phyloP scores from a whole-genome alignment of 306 rosid species.

The Castanea sativa region DNA sequence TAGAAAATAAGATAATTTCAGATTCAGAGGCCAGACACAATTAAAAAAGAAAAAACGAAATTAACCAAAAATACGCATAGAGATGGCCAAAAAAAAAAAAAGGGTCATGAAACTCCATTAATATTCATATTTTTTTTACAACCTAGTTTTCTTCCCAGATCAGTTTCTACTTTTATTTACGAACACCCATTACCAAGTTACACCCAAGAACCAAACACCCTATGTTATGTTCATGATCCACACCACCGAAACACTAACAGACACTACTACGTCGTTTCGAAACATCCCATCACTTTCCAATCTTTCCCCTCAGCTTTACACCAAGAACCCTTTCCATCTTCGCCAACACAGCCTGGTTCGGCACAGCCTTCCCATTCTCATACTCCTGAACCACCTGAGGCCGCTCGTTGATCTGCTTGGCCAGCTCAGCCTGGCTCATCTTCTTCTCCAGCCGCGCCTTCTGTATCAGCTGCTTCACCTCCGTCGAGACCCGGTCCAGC shows the following conservation, averaged over 20 bases:
- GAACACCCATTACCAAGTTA: not conserved
- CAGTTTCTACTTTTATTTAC: not conserved
- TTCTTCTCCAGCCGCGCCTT: slow-evolving; percentile 79
- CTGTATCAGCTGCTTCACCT: slow-evolving; percentile 63
- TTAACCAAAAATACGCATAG: no score
- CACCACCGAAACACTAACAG: not conserved
- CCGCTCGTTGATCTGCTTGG: slow-evolving; percentile 74
- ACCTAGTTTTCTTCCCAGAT: not conserved
- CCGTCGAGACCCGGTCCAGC: slow-evolving; percentile 53
- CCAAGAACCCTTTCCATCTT: slow-evolving; percentile 75
- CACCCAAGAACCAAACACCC: not conserved
- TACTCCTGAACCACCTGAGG: slow-evolving; percentile 84
- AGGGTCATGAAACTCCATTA: no score
- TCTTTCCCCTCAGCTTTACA: slow-evolving; percentile 77
- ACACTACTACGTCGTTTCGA: not conserved
- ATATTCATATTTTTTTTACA: not conserved
- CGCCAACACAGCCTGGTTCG: slow-evolving; percentile 65
- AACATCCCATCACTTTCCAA: slow-evolving; percentile 34
- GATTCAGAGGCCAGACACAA: no score
- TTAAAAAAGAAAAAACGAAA: no score
- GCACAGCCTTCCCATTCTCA: slow-evolving; percentile 80
- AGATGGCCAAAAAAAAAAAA: no score
- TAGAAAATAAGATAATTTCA: no score
- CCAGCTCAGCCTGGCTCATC: slow-evolving; percentile 76
- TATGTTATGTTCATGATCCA: not conserved